Percentiles rank a stretch among this genome's conserved stretches.
Conservation (phyloP, 2,329 filamentous ascomycete genomes). For the Magnaporthiopsis incrustans region DNA sequence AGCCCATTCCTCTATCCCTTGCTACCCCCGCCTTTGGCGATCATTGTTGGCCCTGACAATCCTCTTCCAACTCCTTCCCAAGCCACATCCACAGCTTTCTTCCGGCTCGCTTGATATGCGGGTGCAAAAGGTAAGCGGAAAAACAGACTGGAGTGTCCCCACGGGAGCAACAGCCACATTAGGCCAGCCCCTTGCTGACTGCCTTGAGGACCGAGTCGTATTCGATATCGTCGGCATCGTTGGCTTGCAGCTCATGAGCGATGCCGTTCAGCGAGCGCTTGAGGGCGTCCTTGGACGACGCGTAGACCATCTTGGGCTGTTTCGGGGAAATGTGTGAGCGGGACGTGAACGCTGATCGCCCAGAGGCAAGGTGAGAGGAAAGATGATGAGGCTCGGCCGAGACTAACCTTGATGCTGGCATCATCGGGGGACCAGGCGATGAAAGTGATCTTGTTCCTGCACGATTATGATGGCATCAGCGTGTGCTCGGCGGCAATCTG, state of each 20-base stretch:
- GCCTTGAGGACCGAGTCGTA: constrained; percentile 61
- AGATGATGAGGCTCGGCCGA: neutral
- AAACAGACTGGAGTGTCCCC: neutral
- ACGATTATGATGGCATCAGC: neutral
- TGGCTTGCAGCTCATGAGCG: constrained; percentile 72
- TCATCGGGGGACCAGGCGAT: constrained; percentile 77
- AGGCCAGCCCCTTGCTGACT: constrained; percentile 55
- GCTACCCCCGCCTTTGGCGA: neutral
- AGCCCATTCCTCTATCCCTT: neutral
- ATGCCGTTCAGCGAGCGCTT: constrained; percentile 72
- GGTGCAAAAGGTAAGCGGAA: neutral
- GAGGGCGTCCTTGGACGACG: constrained; percentile 78
- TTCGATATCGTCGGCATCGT: constrained; percentile 77
- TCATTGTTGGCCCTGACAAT: neutral
- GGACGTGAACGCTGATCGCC: constrained; percentile 2
- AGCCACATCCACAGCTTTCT: neutral
- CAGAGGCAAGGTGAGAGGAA: neutral
- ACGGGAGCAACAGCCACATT: neutral
- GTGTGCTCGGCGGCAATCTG: neutral
- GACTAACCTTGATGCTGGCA: constrained; percentile 65
- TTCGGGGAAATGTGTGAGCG: constrained; percentile 4
- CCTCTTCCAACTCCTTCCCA: neutral
- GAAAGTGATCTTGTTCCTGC: constrained; percentile 70
- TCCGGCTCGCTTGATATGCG: neutral
- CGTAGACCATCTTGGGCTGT: constrained; percentile 84